Conservation (phyloP, 192 early-diverging fungal genomes). For the Coemansia sp. region DNA sequence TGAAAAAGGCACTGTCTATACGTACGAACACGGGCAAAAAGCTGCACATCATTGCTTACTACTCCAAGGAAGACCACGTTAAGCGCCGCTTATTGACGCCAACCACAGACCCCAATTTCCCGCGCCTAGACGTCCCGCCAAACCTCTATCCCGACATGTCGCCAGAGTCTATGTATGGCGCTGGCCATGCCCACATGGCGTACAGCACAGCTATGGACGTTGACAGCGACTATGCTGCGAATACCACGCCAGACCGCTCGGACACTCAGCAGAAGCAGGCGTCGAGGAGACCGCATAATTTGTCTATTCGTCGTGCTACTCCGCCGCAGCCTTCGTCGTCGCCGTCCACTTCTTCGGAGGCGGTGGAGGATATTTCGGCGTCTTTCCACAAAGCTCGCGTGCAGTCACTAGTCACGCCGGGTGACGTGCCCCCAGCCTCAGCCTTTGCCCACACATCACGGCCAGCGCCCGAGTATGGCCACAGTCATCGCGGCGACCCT, state of each 20-base stretch:
- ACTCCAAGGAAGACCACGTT: conserved; percentile 73
- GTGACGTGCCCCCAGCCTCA: conserved; percentile 14
- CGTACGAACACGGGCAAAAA: conserved; percentile 75
- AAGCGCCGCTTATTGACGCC: conserved; percentile 68
- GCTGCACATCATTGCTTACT: conserved; percentile 89
- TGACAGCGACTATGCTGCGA: conserved; percentile 14
- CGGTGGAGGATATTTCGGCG: conserved; percentile 34
- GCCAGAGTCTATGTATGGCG: conserved; percentile 54
- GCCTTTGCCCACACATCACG: conserved; percentile 13
- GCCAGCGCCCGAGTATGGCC: conserved; percentile 25
- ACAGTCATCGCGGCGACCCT: conserved; percentile 5
- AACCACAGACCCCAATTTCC: conserved; percentile 61
- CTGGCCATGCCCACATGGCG: conserved; percentile 26
- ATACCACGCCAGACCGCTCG: not conserved
- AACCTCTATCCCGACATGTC: conserved; percentile 83
- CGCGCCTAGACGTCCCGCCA: conserved; percentile 67
- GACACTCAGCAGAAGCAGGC: not conserved
- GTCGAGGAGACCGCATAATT: conserved; percentile 1
- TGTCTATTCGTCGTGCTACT: not conserved
- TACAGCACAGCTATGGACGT: not conserved
- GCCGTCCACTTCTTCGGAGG: not conserved
- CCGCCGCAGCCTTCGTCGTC: not conserved
- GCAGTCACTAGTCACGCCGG: conserved; percentile 36
- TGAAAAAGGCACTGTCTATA: conserved; percentile 88
- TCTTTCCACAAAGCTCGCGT: conserved; percentile 47